phyloP scores from a whole-genome alignment of 208 protist species.

The Crithidia sp. region DNA sequence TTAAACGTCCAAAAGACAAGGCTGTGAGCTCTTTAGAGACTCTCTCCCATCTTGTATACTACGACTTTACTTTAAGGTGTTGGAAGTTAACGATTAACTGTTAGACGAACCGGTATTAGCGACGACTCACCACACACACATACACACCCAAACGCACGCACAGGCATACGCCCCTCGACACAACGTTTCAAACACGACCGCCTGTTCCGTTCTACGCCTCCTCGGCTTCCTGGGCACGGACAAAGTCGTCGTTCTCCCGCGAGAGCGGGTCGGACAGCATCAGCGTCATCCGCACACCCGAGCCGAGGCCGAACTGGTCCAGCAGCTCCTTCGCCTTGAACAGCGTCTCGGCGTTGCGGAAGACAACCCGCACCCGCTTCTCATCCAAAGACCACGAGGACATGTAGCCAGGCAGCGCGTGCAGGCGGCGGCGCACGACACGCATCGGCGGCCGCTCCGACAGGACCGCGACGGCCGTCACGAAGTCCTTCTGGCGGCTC shows the following conservation, averaged over 20 bases:
- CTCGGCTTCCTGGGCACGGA: conserved; percentile 41
- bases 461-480: conserved; percentile 65
- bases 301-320: conserved; percentile 78
- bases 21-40: too few relatives aligned
- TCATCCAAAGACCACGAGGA: conserved; percentile 62
- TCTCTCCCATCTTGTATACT: too few relatives aligned
- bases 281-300: conserved; percentile 67
- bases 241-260: conserved; percentile 43
- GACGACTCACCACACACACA: too few relatives aligned
- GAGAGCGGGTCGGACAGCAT: conserved; percentile 55
- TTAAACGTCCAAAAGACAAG: too few relatives aligned
- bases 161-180: too few relatives aligned
- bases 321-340: conserved; percentile 87
- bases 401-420: conserved; percentile 74
- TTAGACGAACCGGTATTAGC: too few relatives aligned
- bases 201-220: neutral
- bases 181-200: too few relatives aligned
- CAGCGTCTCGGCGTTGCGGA: conserved; percentile 59
- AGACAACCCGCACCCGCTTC: conserved; percentile 73
- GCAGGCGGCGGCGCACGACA: conserved; percentile 50
- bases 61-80: too few relatives aligned
- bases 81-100: too few relatives aligned
- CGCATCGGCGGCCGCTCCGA: conserved; percentile 38
- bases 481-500: conserved; percentile 64
- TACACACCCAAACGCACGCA: too few relatives aligned